Percentiles rank a stretch among this genome's conserved stretches.
These are phyloP conservation scores for Spiromastix sp. DNA, from an alignment of 2,329 filamentous ascomycete species.

Conservation along the genomic window DNA sequence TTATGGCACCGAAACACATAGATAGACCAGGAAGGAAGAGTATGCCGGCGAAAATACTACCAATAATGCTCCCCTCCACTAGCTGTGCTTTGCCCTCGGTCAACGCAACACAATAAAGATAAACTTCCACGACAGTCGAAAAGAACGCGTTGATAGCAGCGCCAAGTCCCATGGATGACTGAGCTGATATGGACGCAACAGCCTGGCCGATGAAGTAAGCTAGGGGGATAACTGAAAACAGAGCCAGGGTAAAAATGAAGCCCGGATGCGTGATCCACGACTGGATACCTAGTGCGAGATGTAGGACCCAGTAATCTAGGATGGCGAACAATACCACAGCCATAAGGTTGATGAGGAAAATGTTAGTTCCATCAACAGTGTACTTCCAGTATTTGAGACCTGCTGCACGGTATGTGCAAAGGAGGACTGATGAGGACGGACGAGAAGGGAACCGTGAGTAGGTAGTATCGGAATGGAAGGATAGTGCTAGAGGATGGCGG, in stretches of 20 bases:
- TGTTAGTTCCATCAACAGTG: conserved; percentile 95
- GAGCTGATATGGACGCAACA: conserved; percentile 94
- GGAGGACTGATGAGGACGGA: conserved; percentile 71
- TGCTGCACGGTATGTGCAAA: conserved; percentile 95
- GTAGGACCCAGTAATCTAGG: conserved; percentile 77
- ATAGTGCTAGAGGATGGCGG: conserved; percentile 82
- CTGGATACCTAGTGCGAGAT: conserved; percentile 56
- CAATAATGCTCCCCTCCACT: conserved; percentile 93
- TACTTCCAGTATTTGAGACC: conserved; percentile 98
- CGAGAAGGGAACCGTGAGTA: conserved; percentile 61
- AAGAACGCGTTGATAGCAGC: conserved; percentile 98
- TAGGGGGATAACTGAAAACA: conserved; percentile 88
- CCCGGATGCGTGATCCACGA: conserved; percentile 69
- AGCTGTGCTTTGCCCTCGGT: conserved; percentile 85
- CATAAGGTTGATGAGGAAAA: conserved; percentile 96
- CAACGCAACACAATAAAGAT: conserved; percentile 89
- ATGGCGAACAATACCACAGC: conserved; percentile 90
- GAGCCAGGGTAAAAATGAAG: conserved; percentile 71
- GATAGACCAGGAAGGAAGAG: conserved; percentile 88
- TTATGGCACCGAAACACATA: conserved; percentile 98
- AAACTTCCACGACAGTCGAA: conserved; percentile 94
- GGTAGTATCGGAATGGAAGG: conserved; percentile 78
- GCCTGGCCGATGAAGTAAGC: conserved; percentile 99
- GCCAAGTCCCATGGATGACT: conserved; percentile 96
- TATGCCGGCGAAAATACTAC: conserved; percentile 94